Percentiles rank a stretch among this genome's conserved stretches.
Evolutionary conservation across 1,139 yeast genomes (phyloP).

Genomic region (Scheffersomyces parashehatae): DNA sequence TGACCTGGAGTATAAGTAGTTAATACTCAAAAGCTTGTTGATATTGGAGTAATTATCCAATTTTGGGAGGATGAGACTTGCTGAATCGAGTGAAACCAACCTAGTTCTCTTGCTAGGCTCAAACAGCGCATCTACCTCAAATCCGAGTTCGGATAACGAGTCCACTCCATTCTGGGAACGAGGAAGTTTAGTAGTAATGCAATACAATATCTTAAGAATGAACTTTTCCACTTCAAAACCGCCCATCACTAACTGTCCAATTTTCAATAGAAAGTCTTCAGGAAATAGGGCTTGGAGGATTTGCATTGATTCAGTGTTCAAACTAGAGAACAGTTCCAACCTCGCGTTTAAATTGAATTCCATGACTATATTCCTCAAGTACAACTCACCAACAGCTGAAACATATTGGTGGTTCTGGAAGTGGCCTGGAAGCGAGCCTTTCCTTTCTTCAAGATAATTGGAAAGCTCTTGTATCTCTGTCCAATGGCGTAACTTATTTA

Average conservation of each 20-base stretch:
- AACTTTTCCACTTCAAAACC: neutral
- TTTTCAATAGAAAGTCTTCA: neutral
- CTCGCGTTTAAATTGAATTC: neutral
- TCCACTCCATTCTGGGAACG: neutral
- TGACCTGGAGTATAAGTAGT: conserved; percentile 17
- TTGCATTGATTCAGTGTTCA: neutral
- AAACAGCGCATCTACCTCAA: neutral
- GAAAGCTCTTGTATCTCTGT: neutral
- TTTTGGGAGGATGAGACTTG: neutral
- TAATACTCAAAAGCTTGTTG: conserved; percentile 14
- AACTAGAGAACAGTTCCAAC: neutral
- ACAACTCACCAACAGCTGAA: neutral
- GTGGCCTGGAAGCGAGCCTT: too few relatives aligned
- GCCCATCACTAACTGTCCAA: neutral
- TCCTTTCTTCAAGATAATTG: neutral
- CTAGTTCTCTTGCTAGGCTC: neutral
- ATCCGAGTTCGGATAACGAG: neutral
- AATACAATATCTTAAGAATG: neutral
- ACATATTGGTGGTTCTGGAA: neutral
- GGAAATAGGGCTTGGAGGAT: neutral
- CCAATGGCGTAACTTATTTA: neutral
- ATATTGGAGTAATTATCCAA: conserved; percentile 4
- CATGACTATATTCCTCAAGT: neutral
- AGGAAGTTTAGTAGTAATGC: neutral
- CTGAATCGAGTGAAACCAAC: neutral